Base-by-base conservation (phyloP, 2,329 filamentous ascomycete species). In the Dactylellina cionopaga region DNA sequence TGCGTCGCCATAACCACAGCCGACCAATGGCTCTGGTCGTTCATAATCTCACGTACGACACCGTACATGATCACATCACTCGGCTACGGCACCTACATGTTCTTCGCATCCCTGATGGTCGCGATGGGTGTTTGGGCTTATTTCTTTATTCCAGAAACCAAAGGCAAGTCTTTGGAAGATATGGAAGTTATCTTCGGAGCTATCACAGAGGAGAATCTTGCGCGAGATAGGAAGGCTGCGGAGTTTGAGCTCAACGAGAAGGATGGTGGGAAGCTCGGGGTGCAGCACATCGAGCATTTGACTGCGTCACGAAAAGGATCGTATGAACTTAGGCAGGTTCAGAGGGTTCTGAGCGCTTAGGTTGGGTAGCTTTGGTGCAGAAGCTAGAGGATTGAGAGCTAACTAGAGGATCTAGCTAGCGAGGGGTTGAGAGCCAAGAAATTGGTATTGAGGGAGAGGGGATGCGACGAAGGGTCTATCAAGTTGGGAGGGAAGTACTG, bases 1-100 rank as follows among this genome's bases (percentile, higher is more conserved):
- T 65, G 52, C 24, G 52, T 65, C 27, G 68, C 68, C 13, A 82
- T 91, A 49, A 89, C 85, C 0, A 88, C 89, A 0, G 87, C 86
- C 1, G 89, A 87, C 0, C 88, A 91, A 77, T 90, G 89, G 89
- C 80, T 91, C 5, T 91, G 91, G 80, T 91, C 91, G 78, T 90
- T 91, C 73, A 85, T 90, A 10, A 87, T 91, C 62, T 89, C 89
- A 1, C 82, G 87, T 66, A 64, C 87, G 31, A 88, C 89, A 2
- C 86, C 89, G 1, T 87, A 85, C 55, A 91, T 91, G 89, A 86
- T 85, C 74, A 84, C 84, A 79, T 83, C 76, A 76, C 79, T 80
- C 73, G 56, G 41, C 33, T 56, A 41, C 10, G 68, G 68, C 1
- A 62, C 43, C 1, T 72, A 59, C 27, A 35, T 41, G 41, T 41